Conservation (phyloP, 305 asterid genomes). For the Andrographis paniculata region DNA sequence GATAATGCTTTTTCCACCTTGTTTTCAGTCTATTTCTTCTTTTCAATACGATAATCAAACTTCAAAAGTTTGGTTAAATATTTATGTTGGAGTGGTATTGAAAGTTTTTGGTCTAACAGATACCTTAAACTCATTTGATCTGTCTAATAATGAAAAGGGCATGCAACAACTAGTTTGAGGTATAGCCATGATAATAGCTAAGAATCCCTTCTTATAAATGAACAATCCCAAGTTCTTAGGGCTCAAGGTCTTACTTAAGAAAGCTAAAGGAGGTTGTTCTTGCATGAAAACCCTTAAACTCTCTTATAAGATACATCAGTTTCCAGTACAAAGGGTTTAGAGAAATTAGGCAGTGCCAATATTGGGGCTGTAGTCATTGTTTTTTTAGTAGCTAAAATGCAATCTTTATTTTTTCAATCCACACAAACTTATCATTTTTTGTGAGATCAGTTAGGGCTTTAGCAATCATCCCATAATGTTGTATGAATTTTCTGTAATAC, state of each 20-base stretch:
- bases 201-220: too few species aligned
- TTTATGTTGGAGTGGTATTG: background rate
- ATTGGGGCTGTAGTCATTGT: background rate
- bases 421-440: background rate
- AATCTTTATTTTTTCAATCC: background rate
- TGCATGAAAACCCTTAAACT: too few species aligned
- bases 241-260: too few species aligned
- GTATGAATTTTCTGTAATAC: too few species aligned
- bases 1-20: background rate
- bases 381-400: background rate
- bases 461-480: background rate
- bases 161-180: too few species aligned
- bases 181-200: too few species aligned
- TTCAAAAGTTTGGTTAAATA: background rate
- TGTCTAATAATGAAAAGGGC: too few species aligned
- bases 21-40: background rate
- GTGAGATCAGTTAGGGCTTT: background rate
- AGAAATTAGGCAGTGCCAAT: background rate
- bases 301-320: background rate
- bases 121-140: background rate
- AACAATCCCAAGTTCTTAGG: too few species aligned
- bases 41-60: background rate
- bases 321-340: background rate
- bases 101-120: background rate
- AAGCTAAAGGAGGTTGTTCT: too few species aligned